Evolutionary conservation across 345 rosid genomes (phyloP), one percentile per base, ranked within the genome.

Genomic region (Corymbia maculata): DNA sequence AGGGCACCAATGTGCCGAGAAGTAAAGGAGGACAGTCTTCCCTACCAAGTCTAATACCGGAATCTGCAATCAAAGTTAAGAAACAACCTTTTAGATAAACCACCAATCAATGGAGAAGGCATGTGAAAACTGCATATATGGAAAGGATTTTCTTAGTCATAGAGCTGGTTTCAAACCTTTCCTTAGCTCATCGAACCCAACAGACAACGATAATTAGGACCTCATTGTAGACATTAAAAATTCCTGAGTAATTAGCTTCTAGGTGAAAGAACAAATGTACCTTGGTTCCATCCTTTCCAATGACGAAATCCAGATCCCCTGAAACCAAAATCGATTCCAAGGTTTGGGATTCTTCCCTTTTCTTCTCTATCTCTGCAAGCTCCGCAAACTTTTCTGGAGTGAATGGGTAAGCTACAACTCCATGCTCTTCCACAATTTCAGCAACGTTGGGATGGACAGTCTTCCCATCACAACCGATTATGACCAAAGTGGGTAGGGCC

Each of bases 1-100:
- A 50, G 92, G 91, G 82, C 93, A 93, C 89, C 90, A 89, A 51
- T 89, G 89, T 80, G 93, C 92, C 28, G 94, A 93, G 93, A 93
- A 93, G 89, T 92, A 93, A 42, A 93, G 90, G 61, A 93, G 93
- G 24, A 93, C 70, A 51, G 85, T 90, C 90, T 93, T 93, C 52
- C 94, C 93, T 13, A 90, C 89, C 22, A 93, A 89, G 61, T 89
- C 91, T 19, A 90, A 88, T 51, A 91, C 93, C 10, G 82, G 91
- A 88, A 93, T 80, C 94, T 91, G 94, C 82, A 86, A 85, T 5
- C 24, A 1, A 61, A 68, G 22, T 21, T 21, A 86, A 51, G 50
- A 6, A 4, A 52, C 53, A 30, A 42, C 15, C 8, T 32, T 17
- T 32, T 53, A 79, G 22, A 42, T 19, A 9, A 42, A n/a, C 85